These are phyloP conservation scores for Boletus sp. DNA, from an alignment of 1,284 basidiomycete species.

Conservation along the genomic window DNA sequence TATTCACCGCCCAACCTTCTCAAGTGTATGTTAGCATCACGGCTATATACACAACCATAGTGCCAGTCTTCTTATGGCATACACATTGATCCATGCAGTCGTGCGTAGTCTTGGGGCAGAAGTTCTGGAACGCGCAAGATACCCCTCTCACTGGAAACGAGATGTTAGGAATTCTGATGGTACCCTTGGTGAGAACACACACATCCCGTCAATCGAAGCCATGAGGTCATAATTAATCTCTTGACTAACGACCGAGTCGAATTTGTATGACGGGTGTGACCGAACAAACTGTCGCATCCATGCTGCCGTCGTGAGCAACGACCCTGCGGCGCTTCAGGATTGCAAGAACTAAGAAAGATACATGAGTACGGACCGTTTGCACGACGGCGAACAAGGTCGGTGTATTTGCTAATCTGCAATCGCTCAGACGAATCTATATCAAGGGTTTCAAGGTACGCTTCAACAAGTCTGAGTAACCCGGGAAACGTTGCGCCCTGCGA, in stretches of 20 bases:
- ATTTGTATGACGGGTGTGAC: conserved; percentile 85
- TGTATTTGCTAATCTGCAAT: conserved; percentile 69
- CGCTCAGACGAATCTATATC: conserved; percentile 70
- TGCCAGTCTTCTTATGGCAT: conserved; percentile 19
- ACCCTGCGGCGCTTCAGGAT: conserved; percentile 45
- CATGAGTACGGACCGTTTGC: conserved; percentile 65
- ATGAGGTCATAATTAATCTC: conserved; percentile 95
- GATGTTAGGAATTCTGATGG: conserved; percentile 11
- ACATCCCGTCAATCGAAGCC: conserved; percentile 88
- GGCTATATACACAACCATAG: too few species aligned
- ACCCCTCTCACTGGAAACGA: conserved; percentile 59
- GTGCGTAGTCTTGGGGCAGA: conserved; percentile 52
- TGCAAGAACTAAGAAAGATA: neutral
- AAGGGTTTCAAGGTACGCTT: conserved; percentile 84
- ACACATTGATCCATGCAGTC: conserved; percentile 29
- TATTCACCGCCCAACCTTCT: too few species aligned
- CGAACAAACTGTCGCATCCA: conserved; percentile 94
- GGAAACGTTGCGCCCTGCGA: conserved; percentile 65
- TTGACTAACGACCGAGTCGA: conserved; percentile 85
- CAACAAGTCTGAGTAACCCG: conserved; percentile 82
- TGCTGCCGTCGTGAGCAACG: conserved; percentile 81
- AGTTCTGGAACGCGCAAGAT: conserved; percentile 58
- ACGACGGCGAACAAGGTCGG: conserved; percentile 75
- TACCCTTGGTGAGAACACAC: conserved; percentile 31
- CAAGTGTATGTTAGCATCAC: too few species aligned